Conservation (phyloP, 2,329 filamentous ascomycete genomes). For the Epichloe brachyelytri region DNA sequence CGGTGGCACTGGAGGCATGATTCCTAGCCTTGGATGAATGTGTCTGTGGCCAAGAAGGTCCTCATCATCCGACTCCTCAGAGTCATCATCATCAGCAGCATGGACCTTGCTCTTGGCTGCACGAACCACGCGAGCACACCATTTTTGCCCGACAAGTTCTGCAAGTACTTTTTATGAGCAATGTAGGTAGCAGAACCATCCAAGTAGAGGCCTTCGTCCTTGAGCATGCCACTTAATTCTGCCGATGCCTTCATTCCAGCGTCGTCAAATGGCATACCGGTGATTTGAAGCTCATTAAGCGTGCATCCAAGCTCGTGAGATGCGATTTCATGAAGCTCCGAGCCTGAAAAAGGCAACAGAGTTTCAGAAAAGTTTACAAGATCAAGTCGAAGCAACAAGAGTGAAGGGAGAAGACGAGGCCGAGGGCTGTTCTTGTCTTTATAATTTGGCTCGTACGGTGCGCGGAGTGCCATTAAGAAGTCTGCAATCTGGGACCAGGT, state of each 20-base stretch:
- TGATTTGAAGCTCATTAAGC: constrained; percentile 39
- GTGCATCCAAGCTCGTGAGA: constrained; percentile 40
- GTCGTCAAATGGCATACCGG: constrained; percentile 37
- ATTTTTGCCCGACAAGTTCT: constrained; percentile 26
- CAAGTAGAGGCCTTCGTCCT: constrained; percentile 39
- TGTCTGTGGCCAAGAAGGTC: constrained; percentile 10
- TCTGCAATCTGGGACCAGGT: constrained; percentile 41
- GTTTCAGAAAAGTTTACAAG: constrained; percentile 40
- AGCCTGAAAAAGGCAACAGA: constrained; percentile 30
- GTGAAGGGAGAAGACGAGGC: constrained; percentile 33
- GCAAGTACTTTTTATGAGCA: constrained; percentile 26
- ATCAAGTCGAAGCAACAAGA: constrained; percentile 36
- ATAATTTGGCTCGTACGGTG: constrained; percentile 32
- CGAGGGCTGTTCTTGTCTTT: constrained; percentile 21
- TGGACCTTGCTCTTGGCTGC: constrained; percentile 24
- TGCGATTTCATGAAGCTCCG: constrained; percentile 37
- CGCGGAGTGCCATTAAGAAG: constrained; percentile 37
- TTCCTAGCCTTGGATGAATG: constrained; percentile 16
- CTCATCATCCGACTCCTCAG: constrained; percentile 15
- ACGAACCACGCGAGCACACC: constrained; percentile 32
- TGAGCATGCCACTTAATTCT: constrained; percentile 39
- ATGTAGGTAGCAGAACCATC: constrained; percentile 32
- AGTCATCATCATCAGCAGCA: constrained; percentile 12
- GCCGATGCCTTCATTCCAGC: constrained; percentile 32
- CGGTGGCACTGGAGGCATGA: constrained; percentile 27